Conservation (phyloP, 2,329 filamentous ascomycete genomes). For the Aschersonia sp. region DNA sequence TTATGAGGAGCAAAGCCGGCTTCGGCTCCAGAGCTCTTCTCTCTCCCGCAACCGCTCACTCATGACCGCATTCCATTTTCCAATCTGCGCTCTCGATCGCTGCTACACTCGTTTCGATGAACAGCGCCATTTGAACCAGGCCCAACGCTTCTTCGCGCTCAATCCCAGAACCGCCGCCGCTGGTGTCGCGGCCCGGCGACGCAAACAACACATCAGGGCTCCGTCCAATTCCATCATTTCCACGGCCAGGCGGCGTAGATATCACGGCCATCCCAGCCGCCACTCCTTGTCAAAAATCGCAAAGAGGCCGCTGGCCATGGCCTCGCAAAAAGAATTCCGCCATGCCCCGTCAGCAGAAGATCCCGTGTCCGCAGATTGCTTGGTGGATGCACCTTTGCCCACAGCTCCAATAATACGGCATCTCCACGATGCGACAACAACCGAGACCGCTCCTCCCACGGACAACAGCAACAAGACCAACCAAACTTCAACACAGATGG, state of each 20-base stretch:
- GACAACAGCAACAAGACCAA: no score
- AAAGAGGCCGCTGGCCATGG: constrained; percentile 16
- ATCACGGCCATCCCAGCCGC: neutral
- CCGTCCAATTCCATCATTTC: neutral
- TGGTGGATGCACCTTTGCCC: neutral
- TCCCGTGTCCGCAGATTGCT: constrained; percentile 14
- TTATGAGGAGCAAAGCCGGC: constrained; percentile 6
- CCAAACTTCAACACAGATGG: no score
- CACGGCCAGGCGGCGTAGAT: constrained; percentile 8
- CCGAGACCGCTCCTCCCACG: neutral
- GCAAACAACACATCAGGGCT: constrained; percentile 10
- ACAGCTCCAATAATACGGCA: neutral
- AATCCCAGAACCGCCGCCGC: constrained; percentile 26
- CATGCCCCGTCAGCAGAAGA: constrained; percentile 25
- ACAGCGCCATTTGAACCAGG: constrained; percentile 23
- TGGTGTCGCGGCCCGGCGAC: constrained; percentile 23
- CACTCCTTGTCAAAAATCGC: constrained; percentile 8
- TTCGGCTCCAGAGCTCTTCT: constrained; percentile 9
- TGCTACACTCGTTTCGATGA: constrained; percentile 30
- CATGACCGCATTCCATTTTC: constrained; percentile 34
- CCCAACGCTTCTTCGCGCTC: constrained; percentile 24
- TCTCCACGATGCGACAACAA: constrained; percentile 5
- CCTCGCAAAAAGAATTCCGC: constrained; percentile 22
- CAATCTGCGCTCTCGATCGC: constrained; percentile 31
- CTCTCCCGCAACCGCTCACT: constrained; percentile 9